phyloP scores from a whole-genome alignment of 2,329 filamentous ascomycete genomes.

The Lasiodiplodia sp. region DNA sequence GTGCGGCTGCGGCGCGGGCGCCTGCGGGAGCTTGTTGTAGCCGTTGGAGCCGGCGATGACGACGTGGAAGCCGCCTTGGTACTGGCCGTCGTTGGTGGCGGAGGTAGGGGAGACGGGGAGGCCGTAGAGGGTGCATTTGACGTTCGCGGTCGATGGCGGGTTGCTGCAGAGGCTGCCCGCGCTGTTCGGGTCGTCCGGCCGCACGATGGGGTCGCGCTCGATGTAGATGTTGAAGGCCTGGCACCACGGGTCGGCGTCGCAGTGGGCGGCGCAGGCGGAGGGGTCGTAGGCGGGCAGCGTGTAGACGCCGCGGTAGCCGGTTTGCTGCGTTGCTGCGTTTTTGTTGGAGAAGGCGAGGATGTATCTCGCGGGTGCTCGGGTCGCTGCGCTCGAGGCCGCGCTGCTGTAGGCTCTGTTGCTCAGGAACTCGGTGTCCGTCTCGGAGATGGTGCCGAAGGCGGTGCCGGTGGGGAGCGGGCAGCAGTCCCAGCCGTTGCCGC shows the following conservation, averaged over 20 bases:
- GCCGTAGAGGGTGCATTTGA: conserved; percentile 42
- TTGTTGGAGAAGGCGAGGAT: conserved; percentile 27
- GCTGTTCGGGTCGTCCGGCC: conserved; percentile 18
- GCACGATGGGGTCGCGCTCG: conserved; percentile 32
- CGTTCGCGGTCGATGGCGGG: conserved; percentile 32
- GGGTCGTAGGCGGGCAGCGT: conserved; percentile 31
- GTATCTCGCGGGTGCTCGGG: not conserved
- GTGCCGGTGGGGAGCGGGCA: not conserved
- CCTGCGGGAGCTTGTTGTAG: too few species aligned
- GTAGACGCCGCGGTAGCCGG: conserved; percentile 31
- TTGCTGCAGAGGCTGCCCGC: conserved; percentile 27
- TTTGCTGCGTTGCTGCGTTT: conserved; percentile 29
- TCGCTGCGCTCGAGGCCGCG: not conserved
- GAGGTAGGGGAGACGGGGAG: conserved; percentile 35
- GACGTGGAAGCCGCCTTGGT: conserved; percentile 34
- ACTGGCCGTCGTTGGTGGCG: conserved; percentile 39
- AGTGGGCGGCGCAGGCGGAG: conserved; percentile 30
- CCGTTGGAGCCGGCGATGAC: conserved; percentile 34
- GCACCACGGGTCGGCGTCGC: conserved; percentile 31
- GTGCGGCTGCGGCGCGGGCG: too few species aligned
- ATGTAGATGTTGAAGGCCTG: conserved; percentile 37
- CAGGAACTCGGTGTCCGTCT: not conserved
- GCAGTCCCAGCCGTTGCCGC: conserved; percentile 1
- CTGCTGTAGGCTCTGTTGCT: not conserved
- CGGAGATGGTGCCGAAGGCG: not conserved